Percentiles rank a stretch among this genome's conserved stretches.
These are phyloP conservation scores for Eudorina sp. DNA, from an alignment of 139 green algal species.

Conservation along the genomic window DNA sequence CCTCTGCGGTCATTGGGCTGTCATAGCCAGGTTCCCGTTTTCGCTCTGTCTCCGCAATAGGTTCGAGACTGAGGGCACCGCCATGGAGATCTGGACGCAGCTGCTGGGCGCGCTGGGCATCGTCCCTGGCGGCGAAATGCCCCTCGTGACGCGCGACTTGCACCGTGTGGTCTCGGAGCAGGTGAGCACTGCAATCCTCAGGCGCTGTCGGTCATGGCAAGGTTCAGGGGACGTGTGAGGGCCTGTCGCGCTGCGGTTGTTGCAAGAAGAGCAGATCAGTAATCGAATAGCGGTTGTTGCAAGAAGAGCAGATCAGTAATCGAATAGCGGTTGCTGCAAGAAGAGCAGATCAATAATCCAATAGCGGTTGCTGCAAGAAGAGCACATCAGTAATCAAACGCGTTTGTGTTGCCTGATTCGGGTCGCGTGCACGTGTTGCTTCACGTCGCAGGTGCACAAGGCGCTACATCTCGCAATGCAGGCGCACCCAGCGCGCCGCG, in stretches of 20 bases:
- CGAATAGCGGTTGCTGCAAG: no score
- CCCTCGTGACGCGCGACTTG: constrained; percentile 9
- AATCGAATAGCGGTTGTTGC: no score
- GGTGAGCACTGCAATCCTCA: no score
- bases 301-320: no score
- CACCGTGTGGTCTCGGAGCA: constrained; percentile 6
- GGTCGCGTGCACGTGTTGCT: background rate
- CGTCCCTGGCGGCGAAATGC: constrained; percentile 20
- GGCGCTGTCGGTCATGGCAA: no score
- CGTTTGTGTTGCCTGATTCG: background rate
- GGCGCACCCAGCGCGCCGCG: background rate
- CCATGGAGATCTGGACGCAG: constrained; percentile 47
- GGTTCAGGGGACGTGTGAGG: no score
- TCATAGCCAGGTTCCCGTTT: background rate
- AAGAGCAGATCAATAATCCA: no score
- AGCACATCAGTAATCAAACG: no score
- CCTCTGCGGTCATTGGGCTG: no score
- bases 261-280: no score
- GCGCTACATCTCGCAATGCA: background rate
- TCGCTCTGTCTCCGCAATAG: background rate
- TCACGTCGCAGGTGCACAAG: background rate
- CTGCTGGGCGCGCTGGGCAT: constrained; percentile 46
- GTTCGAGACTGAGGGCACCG: constrained; percentile 45
- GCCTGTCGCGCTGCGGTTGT: no score
- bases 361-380: no score